Conservation (phyloP, 306 rosid genomes). For the Prunus mira region DNA sequence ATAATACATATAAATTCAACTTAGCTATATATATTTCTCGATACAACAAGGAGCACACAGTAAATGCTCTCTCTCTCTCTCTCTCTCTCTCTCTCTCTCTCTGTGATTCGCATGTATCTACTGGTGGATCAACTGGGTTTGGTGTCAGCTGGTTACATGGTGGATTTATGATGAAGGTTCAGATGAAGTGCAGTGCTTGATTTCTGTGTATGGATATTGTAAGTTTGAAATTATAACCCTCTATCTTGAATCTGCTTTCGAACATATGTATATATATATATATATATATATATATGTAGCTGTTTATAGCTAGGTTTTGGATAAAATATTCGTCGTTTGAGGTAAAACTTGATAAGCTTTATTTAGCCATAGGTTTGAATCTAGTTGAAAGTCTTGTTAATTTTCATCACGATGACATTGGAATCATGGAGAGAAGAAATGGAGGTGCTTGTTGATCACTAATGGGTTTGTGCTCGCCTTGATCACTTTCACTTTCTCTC, state of each 20-base stretch:
- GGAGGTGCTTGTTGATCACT: neutral
- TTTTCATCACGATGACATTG: neutral
- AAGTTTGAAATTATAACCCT: neutral
- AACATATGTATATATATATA: too few species aligned
- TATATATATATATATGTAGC: too few species aligned
- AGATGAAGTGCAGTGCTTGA: neutral
- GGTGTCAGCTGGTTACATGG: slow-evolving; percentile 19
- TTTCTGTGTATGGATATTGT: slow-evolving; percentile 2
- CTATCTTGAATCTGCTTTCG: neutral
- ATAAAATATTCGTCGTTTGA: neutral
- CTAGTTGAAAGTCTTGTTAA: neutral
- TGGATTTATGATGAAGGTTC: slow-evolving; percentile 4
- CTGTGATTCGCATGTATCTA: neutral
- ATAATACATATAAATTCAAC: too few species aligned
- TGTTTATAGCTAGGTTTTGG: neutral
- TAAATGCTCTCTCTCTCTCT: slow-evolving; percentile 11
- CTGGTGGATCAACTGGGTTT: slow-evolving; percentile 12
- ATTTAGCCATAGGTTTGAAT: neutral
- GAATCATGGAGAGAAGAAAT: neutral
- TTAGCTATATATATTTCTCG: slow-evolving; percentile 16
- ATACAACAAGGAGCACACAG: slow-evolving; percentile 26
- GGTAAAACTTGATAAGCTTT: neutral
- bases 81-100: neutral
- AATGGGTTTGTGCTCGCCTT: neutral
- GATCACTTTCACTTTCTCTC: too few species aligned